Percentiles rank a stretch among this genome's conserved stretches.
Conservation (phyloP, 1,284 basidiomycete species). For the Vanrija sp. region DNA sequence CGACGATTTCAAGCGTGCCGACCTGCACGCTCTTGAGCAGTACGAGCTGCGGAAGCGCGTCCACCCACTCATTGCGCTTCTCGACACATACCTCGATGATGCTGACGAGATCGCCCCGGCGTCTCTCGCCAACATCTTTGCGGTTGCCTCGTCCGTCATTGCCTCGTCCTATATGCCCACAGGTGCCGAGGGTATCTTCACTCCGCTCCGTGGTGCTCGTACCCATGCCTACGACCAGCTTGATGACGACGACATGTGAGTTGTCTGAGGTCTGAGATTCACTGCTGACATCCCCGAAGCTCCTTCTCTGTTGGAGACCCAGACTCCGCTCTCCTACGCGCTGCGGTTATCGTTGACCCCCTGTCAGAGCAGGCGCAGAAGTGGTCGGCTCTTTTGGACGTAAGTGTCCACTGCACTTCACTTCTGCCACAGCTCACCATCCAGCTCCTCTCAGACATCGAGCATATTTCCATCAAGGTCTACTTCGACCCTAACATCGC, state of each 20-base stretch:
- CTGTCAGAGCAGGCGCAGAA: slow-evolving; percentile 78
- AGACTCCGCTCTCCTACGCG: slow-evolving; percentile 62
- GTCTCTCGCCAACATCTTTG: slow-evolving; percentile 59
- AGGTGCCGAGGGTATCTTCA: slow-evolving; percentile 68
- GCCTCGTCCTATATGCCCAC: slow-evolving; percentile 61
- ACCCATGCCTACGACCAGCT: slow-evolving; percentile 59
- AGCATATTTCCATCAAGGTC: slow-evolving; percentile 62
- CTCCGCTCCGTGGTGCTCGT: slow-evolving; percentile 54
- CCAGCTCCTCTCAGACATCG: slow-evolving; percentile 50
- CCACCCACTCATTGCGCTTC: slow-evolving; percentile 62
- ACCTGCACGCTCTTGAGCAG: slow-evolving; percentile 63
- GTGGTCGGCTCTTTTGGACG: slow-evolving; percentile 74
- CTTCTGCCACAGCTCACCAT: slow-evolving; percentile 2
- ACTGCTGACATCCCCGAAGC: slow-evolving; percentile 46
- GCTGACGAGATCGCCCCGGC: slow-evolving; percentile 50
- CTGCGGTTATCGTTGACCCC: slow-evolving; percentile 78
- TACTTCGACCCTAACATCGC: slow-evolving; percentile 68
- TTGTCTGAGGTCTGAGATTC: slow-evolving; percentile 4
- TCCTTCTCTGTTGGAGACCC: slow-evolving; percentile 68
- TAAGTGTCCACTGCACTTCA: slow-evolving; percentile 48
- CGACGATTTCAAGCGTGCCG: slow-evolving; percentile 60
- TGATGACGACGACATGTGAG: slow-evolving; percentile 62
- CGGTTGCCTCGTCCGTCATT: slow-evolving; percentile 66
- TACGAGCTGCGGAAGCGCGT: slow-evolving; percentile 71
- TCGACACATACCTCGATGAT: slow-evolving; percentile 56